Evolutionary conservation across 2,329 filamentous ascomycete genomes (phyloP).

Genomic region (Fusarium nisikadoi): DNA sequence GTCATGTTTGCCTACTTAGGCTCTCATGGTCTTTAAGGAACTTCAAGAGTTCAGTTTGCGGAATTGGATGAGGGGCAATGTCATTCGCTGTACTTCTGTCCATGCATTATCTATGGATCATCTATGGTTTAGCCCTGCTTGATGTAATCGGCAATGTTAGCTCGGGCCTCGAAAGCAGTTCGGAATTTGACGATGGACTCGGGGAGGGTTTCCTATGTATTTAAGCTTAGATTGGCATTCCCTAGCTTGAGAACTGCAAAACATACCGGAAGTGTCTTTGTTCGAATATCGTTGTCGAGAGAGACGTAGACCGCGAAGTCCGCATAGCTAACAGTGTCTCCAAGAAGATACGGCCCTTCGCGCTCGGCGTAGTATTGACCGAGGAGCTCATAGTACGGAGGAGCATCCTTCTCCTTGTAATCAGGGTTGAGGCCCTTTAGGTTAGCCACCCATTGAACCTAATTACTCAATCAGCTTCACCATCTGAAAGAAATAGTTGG

Average conservation of each 20-base stretch:
- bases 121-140: background rate
- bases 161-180: slow-evolving; percentile 4
- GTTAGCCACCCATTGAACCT: slow-evolving; percentile 44
- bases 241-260: too few relatives aligned
- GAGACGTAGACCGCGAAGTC: slow-evolving; percentile 54
- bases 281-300: slow-evolving; percentile 51
- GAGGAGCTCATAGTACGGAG: slow-evolving; percentile 47
- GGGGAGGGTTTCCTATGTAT: background rate
- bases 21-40: background rate
- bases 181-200: slow-evolving; percentile 5
- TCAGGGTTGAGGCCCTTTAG: slow-evolving; percentile 41
- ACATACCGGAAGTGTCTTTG: slow-evolving; percentile 49
- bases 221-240: too few relatives aligned
- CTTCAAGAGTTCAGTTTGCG: accelerated
- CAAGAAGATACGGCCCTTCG: slow-evolving; percentile 51
- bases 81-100: accelerated
- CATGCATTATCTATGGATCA: accelerated
- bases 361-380: slow-evolving; percentile 46
- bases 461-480: background rate
- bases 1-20: background rate
- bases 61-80: too few relatives aligned
- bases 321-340: slow-evolving; percentile 50
- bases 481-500: accelerated
- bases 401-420: slow-evolving; percentile 46
- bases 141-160: background rate